Evolutionary conservation across 1,284 basidiomycete genomes (phyloP).

Genomic region (Apiotrichum sp.): DNA sequence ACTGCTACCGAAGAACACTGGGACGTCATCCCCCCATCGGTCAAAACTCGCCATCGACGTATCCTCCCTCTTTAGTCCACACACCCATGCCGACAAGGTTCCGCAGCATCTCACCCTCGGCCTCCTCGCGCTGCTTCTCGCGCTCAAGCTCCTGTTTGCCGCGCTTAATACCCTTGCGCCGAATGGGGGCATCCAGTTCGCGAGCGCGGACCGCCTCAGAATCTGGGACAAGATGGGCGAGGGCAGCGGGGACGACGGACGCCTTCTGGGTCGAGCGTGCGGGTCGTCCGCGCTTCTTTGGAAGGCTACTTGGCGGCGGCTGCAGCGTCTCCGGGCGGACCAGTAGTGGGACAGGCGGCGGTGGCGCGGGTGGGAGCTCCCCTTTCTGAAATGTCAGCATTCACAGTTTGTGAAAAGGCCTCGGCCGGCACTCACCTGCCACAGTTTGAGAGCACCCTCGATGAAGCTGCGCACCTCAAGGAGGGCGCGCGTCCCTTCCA

Average conservation of each 20-base stretch:
- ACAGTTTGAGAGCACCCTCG: slow-evolving; percentile 17
- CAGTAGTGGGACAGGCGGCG: slow-evolving; percentile 9
- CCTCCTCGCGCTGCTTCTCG: slow-evolving; percentile 17
- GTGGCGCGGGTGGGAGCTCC: slow-evolving; percentile 13
- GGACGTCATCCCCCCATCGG: no score
- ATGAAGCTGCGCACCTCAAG: slow-evolving; percentile 13
- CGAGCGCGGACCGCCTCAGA: slow-evolving; percentile 5
- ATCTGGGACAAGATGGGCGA: slow-evolving; percentile 21
- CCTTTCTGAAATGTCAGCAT: slow-evolving; percentile 9
- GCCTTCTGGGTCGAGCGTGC: slow-evolving; percentile 12
- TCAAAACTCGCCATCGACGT: background rate
- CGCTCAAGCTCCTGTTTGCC: slow-evolving; percentile 20
- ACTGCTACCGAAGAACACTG: no score
- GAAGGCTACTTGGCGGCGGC: slow-evolving; percentile 11
- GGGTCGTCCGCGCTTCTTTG: slow-evolving; percentile 21
- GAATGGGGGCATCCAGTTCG: slow-evolving; percentile 16
- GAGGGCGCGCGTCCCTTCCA: slow-evolving; percentile 3
- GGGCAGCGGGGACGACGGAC: slow-evolving; percentile 11
- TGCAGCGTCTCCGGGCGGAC: background rate
- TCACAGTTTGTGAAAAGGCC: background rate
- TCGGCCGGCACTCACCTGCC: slow-evolving; percentile 11
- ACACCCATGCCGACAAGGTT: slow-evolving; percentile 19
- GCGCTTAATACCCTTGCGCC: slow-evolving; percentile 24
- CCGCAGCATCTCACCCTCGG: slow-evolving; percentile 23
- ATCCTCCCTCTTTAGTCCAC: slow-evolving; percentile 1